A percentile compares a stretch with the other conserved stretches of the same genome.
Evolutionary conservation across 225 moss, liverwort and hornwort species (phyloP).

Genomic region (Straminergon stramineum): DNA sequence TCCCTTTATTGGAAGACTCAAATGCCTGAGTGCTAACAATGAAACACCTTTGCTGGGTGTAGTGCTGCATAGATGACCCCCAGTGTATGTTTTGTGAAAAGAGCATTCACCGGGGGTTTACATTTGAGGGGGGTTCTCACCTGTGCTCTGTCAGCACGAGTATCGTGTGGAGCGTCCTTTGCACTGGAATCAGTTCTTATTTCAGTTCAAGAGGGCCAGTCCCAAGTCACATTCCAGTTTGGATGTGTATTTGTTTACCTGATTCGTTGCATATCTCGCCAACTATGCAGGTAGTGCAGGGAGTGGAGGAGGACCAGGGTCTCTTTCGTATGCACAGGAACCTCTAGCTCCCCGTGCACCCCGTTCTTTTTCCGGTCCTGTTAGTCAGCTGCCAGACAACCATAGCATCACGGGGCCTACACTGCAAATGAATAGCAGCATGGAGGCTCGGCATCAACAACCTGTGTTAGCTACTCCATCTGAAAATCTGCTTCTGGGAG

Average conservation of each 20-base stretch:
- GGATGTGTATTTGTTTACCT: constrained; percentile 10
- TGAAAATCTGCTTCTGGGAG: constrained; percentile 3
- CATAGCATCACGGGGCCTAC: constrained; percentile 22
- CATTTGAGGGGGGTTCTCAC: not conserved
- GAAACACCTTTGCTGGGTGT: not conserved
- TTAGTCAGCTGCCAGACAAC: constrained; percentile 23
- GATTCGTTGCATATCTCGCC: constrained; percentile 19
- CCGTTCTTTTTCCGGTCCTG: constrained; percentile 11
- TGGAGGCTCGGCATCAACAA: constrained; percentile 7
- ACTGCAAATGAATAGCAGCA: constrained; percentile 39
- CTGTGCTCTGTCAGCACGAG: not conserved
- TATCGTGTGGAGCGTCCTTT: not conserved
- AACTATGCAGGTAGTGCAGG: constrained; percentile 40
- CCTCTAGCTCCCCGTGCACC: not conserved
- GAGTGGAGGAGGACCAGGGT: constrained; percentile 42
- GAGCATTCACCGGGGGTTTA: not conserved
- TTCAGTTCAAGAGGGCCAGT: not conserved
- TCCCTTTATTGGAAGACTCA: not conserved
- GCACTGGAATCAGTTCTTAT: not conserved
- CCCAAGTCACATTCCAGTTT: constrained; percentile 1
- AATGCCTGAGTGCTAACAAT: not conserved
- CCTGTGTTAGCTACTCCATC: constrained; percentile 2
- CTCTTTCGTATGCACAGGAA: constrained; percentile 12
- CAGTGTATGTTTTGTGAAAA: not conserved
- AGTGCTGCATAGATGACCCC: not conserved